Conservation (phyloP, 768 basidiomycete species). For the Peribolospora kevripleyi region DNA sequence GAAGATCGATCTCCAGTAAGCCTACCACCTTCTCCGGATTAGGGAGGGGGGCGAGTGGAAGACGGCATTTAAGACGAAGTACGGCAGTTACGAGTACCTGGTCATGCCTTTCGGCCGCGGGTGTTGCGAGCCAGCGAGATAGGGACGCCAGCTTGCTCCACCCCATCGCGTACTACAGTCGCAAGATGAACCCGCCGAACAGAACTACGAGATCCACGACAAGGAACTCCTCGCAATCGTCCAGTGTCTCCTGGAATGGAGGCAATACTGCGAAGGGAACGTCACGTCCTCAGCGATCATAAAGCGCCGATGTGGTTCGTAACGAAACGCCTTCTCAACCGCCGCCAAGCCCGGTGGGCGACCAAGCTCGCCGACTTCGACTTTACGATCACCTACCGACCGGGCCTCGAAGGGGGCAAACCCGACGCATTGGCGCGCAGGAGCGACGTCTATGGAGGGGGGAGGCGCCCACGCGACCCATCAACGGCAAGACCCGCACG, state of each 20-base stretch:
- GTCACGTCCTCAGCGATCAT: slow-evolving; percentile 11
- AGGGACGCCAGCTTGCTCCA: slow-evolving; percentile 23
- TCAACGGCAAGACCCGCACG: too few species aligned
- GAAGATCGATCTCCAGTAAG: slow-evolving; percentile 23
- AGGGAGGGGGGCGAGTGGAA: slow-evolving; percentile 25
- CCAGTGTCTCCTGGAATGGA: slow-evolving; percentile 16
- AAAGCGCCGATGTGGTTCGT: slow-evolving; percentile 16
- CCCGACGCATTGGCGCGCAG: slow-evolving; percentile 4
- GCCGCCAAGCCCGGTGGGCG: slow-evolving; percentile 26
- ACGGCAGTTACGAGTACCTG: slow-evolving; percentile 23
- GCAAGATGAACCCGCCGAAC: slow-evolving; percentile 17
- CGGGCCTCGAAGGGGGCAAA: neutral
- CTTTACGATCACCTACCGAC: slow-evolving; percentile 18
- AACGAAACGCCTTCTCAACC: slow-evolving; percentile 22
- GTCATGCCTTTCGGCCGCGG: slow-evolving; percentile 24
- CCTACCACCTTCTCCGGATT: slow-evolving; percentile 25
- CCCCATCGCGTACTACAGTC: slow-evolving; percentile 21
- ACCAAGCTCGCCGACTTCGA: slow-evolving; percentile 20
- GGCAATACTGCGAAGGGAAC: slow-evolving; percentile 19
- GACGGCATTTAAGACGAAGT: slow-evolving; percentile 23
- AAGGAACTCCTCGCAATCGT: slow-evolving; percentile 31
- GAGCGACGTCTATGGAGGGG: slow-evolving; percentile 3
- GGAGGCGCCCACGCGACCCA: neutral
- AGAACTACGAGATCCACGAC: slow-evolving; percentile 30
- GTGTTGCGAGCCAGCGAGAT: slow-evolving; percentile 24